Base-by-base conservation (phyloP, 192 early-diverging fungal genomes). In the Coemansia reversa region DNA sequence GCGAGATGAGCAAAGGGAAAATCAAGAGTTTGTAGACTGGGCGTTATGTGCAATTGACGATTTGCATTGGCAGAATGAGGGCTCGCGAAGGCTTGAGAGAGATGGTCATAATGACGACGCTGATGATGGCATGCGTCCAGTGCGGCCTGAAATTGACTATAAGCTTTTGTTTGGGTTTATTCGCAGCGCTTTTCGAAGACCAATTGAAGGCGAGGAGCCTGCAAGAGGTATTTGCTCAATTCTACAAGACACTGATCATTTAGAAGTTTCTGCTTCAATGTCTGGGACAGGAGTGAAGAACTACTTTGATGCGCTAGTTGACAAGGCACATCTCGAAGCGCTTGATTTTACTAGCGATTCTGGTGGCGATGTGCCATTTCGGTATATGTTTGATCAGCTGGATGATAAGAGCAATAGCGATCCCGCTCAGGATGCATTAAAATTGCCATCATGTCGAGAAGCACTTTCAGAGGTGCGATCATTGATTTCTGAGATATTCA, bases 11-110 rank as follows among this genome's bases (percentile, higher is more conserved):
- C 75, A 78, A 63, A 57, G 55, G 24, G 70, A 72, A 39, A 72
- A 72, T 55, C 75, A 78, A 22, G 70, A 62, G 54, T 78, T 78
- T 69, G 66, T 54, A 8, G 75, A 78, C 49, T 78, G 75, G 75
- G 75, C 75, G 9, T 39, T 72, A 4, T 62, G 71, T 29, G 58
- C 62, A 16, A 65, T 78, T 1, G 66, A 78, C 16, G 75, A 78
- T 28, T 11, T 78, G 52, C 55, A 72, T 24, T 78, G 75, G 75
- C 75, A 78, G 48, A 78, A 72, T 55, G 70, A 72, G 11, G 75
- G 75, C 2, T 58, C 70, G 18, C 66, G 64, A 48, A 62, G 64
- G 7, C 8, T 60, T n/a, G 67, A 45, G 2, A 67, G 57, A 33
- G 54, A 12, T 12, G 29, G 20, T 12, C 4, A 23, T 18, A 50